A percentile compares a stretch with the other conserved stretches of the same genome.
These are phyloP conservation scores for Wickerhamiella musiphila DNA, from an alignment of 805 yeast genomes.

Conservation along the genomic window DNA sequence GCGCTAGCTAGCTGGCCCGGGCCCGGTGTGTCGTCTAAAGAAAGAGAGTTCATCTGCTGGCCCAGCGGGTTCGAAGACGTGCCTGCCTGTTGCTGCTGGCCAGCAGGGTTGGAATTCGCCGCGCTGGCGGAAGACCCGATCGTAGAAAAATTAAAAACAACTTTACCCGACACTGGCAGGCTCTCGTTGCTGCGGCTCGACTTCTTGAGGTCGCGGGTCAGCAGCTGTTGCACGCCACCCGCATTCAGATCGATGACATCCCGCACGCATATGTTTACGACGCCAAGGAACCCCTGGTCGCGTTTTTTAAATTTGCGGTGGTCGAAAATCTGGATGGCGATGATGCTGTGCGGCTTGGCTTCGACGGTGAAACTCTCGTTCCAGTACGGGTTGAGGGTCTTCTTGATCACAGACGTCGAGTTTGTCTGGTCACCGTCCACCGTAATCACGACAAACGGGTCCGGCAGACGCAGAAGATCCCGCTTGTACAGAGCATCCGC, in stretches of 20 bases:
- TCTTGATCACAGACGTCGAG: constrained; percentile 83
- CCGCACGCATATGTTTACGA: constrained; percentile 75
- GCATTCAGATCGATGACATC: constrained; percentile 53
- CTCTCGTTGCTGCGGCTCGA: constrained; percentile 84
- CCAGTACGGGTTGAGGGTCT: constrained; percentile 95
- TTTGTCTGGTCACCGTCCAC: constrained; percentile 96
- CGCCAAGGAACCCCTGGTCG: constrained; percentile 97
- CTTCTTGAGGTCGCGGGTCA: constrained; percentile 71
- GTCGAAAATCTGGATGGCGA: constrained; percentile 89
- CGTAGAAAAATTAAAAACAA: constrained; percentile 38
- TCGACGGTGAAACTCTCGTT: constrained; percentile 74
- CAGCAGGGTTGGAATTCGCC: too few species aligned
- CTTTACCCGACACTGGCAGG: constrained; percentile 81
- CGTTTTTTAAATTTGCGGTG: constrained; percentile 94
- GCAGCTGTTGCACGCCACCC: constrained; percentile 48
- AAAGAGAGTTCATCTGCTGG: too few species aligned
- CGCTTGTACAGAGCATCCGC: constrained; percentile 92
- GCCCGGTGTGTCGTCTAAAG: too few species aligned
- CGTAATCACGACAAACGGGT: constrained; percentile 93
- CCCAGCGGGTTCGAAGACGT: too few species aligned
- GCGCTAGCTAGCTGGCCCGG: too few species aligned
- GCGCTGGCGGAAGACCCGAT: not conserved
- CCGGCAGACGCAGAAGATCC: constrained; percentile 90
- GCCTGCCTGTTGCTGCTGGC: too few species aligned
- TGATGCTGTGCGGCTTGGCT: constrained; percentile 33